A percentile compares a stretch with the other conserved stretches of the same genome.
These are phyloP conservation scores for Actinomortierella ambigua DNA, from an alignment of 371 early-diverging fungal genomes.

Conservation along the genomic window DNA sequence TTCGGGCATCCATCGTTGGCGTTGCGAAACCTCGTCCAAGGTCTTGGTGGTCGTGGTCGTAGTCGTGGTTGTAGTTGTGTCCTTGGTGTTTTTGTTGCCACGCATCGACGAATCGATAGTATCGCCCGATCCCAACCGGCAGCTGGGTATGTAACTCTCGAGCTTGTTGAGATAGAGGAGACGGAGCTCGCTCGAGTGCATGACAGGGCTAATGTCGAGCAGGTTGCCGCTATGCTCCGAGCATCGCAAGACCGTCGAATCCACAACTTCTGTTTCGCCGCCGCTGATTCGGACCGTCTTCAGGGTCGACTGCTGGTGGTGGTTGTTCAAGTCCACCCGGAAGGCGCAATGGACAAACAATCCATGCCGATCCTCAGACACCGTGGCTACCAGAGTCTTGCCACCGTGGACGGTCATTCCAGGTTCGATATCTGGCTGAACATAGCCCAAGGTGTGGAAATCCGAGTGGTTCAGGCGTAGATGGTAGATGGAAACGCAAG, in stretches of 20 bases:
- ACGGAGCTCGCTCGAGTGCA: slow-evolving; percentile 31
- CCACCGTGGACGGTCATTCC: slow-evolving; percentile 27
- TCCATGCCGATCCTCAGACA: slow-evolving; percentile 33
- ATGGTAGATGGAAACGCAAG: slow-evolving; percentile 35
- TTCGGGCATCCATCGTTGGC: slow-evolving; percentile 1
- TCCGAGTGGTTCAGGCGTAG: slow-evolving; percentile 41
- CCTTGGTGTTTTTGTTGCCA: too few species aligned
- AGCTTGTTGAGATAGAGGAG: slow-evolving; percentile 36
- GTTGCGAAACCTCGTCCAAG: slow-evolving; percentile 18
- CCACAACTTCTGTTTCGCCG: slow-evolving; percentile 28
- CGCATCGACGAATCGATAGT: too few species aligned
- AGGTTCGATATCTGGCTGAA: slow-evolving; percentile 29
- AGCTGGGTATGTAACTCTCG: slow-evolving; percentile 22
- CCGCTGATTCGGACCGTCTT: slow-evolving; percentile 34
- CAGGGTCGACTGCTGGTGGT: slow-evolving; percentile 19
- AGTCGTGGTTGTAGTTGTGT: slow-evolving; percentile 2
- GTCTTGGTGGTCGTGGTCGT: slow-evolving; percentile 8
- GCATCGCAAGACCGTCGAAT: slow-evolving; percentile 9
- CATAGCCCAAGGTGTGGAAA: slow-evolving; percentile 26
- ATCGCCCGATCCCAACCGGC: too few species aligned
- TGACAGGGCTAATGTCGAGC: slow-evolving; percentile 36
- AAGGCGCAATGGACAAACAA: slow-evolving; percentile 41
- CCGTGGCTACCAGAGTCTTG: slow-evolving; percentile 28
- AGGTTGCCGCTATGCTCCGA: slow-evolving; percentile 28
- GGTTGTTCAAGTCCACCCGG: slow-evolving; percentile 18